Conservation (phyloP, 352 stramenopile genomes). For the Phytophthora macrochlamydospora region DNA sequence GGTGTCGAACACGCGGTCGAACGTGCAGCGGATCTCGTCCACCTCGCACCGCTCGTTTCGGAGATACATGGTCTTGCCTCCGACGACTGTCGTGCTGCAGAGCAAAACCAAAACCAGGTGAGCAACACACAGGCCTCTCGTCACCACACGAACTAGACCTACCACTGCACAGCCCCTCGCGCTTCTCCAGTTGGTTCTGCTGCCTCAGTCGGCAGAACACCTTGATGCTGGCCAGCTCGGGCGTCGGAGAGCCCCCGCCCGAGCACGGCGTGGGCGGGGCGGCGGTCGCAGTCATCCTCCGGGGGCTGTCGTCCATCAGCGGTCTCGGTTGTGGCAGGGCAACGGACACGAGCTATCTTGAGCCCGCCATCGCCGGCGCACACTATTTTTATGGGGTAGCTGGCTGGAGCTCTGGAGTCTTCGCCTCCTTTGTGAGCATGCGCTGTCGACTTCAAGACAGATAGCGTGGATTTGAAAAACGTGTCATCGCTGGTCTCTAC, state of each 20-base stretch:
- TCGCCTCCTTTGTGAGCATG: no score
- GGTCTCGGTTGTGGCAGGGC: background rate
- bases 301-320: conserved; percentile 27
- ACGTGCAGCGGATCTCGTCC: conserved; percentile 77
- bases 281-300: conserved; percentile 27
- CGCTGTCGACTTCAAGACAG: no score
- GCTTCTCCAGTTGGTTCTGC: conserved; percentile 76
- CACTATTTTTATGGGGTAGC: background rate
- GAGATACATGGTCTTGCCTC: conserved; percentile 61
- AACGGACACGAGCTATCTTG: conserved; percentile 12
- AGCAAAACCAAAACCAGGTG: background rate
- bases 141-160: background rate
- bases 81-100: conserved; percentile 58
- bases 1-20: conserved; percentile 71
- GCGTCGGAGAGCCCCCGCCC: background rate
- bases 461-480: no score
- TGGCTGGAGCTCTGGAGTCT: no score
- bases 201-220: conserved; percentile 81
- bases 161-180: conserved; percentile 69
- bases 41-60: conserved; percentile 74
- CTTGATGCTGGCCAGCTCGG: conserved; percentile 52
- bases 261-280: conserved; percentile 5
- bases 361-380: background rate
- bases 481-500: no score
- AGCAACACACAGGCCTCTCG: no score